Evolutionary conservation across 352 stramenopile species (phyloP).

Genomic region (Globisporangium takayamanum): DNA sequence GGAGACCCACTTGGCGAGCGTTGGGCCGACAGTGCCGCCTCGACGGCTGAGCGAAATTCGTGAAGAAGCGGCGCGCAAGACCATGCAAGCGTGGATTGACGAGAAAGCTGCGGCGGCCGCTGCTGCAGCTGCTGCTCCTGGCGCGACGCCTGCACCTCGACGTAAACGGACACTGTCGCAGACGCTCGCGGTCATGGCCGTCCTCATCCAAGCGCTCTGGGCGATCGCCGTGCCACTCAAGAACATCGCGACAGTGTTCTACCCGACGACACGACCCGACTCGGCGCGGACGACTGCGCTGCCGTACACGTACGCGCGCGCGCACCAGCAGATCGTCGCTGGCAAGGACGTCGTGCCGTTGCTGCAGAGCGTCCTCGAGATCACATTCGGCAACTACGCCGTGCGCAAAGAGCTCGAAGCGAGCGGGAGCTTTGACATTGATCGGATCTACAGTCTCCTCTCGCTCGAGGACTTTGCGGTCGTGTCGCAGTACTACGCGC

Average conservation of each 20-base stretch:
- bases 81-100: conserved; percentile 14
- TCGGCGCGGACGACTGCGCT: not conserved
- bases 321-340: conserved; percentile 8
- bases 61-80: not conserved
- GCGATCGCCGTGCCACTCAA: conserved; percentile 30
- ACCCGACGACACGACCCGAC: conserved; percentile 26
- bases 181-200: conserved; percentile 10
- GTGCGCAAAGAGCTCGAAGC: conserved; percentile 22
- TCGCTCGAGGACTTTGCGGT: conserved; percentile 24
- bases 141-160: not conserved
- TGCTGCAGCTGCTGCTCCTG: not conserved
- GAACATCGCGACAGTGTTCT: conserved; percentile 32
- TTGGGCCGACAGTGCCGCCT: conserved; percentile 7
- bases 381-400: conserved; percentile 16
- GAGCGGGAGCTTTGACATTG: conserved; percentile 26
- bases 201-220: conserved; percentile 32
- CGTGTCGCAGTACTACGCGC: conserved; percentile 31
- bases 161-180: conserved; percentile 4
- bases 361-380: conserved; percentile 23
- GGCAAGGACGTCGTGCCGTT: conserved; percentile 23
- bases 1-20: conserved; percentile 7
- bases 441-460: conserved; percentile 29
- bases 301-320: conserved; percentile 2
- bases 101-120: conserved; percentile 1
- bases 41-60: not conserved